phyloP scores from a whole-genome alignment of 2,329 filamentous ascomycete species.

The Waltergamsia citrina region DNA sequence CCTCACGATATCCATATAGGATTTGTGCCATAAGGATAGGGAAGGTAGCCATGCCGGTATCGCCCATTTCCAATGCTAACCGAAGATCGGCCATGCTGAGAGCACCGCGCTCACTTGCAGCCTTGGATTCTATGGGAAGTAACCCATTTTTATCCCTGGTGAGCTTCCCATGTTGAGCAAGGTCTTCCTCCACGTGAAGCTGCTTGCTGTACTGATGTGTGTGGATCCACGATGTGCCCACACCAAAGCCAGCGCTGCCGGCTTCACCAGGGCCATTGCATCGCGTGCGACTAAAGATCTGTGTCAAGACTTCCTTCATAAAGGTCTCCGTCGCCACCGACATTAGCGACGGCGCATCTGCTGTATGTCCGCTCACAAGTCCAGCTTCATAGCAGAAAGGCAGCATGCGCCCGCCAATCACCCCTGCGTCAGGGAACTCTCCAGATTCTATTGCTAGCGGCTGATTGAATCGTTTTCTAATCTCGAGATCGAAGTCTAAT shows the following conservation, averaged over 20 bases:
- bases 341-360: slow-evolving; percentile 55
- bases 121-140: slow-evolving; percentile 72
- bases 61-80: slow-evolving; percentile 65
- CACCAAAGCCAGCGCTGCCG: slow-evolving; percentile 52
- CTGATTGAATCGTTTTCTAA: slow-evolving; percentile 54
- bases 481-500: slow-evolving; percentile 56
- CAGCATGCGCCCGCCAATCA: slow-evolving; percentile 55
- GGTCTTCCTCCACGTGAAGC: slow-evolving; percentile 66
- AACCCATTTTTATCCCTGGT: slow-evolving; percentile 66
- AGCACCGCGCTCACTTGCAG: slow-evolving; percentile 60
- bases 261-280: slow-evolving; percentile 56
- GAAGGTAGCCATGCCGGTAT: slow-evolving; percentile 68
- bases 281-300: slow-evolving; percentile 54
- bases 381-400: slow-evolving; percentile 61
- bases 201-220: slow-evolving; percentile 70
- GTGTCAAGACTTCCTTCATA: slow-evolving; percentile 55
- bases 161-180: slow-evolving; percentile 63
- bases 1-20: slow-evolving; percentile 62
- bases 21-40: slow-evolving; percentile 65
- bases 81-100: slow-evolving; percentile 72
- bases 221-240: slow-evolving; percentile 63
- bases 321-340: slow-evolving; percentile 57
- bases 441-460: slow-evolving; percentile 58
- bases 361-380: slow-evolving; percentile 46
- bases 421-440: slow-evolving; percentile 57